These are phyloP conservation scores for Botryotinia globosa DNA, from an alignment of 2,329 filamentous ascomycete species.

Conservation along the genomic window DNA sequence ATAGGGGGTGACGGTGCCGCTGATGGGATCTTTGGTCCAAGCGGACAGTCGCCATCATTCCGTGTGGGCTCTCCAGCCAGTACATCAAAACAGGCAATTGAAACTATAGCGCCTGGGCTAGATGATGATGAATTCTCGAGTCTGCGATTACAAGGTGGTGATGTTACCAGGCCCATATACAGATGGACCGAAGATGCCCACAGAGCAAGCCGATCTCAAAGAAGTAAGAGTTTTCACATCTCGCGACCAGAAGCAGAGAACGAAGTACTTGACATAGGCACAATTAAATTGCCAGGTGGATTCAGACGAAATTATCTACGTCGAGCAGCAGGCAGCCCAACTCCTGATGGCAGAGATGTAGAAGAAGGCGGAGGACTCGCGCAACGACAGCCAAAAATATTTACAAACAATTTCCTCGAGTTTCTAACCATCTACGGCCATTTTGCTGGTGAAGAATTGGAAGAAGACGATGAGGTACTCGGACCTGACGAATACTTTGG, in stretches of 20 bases:
- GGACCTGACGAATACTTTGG: constrained; percentile 89
- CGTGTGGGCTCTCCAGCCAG: constrained; percentile 39
- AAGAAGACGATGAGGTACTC: constrained; percentile 91
- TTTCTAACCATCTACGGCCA: constrained; percentile 94
- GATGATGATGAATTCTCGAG: constrained; percentile 88
- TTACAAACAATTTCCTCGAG: constrained; percentile 92
- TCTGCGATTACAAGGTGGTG: constrained; percentile 85
- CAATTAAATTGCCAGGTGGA: constrained; percentile 89
- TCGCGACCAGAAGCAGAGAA: constrained; percentile 75
- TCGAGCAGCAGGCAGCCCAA: constrained; percentile 66
- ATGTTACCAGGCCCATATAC: constrained; percentile 93
- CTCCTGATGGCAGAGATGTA: constrained; percentile 40
- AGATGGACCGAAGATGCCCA: constrained; percentile 92
- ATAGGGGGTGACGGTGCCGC: constrained; percentile 25
- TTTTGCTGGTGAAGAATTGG: constrained; percentile 93
- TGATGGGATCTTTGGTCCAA: constrained; percentile 30
- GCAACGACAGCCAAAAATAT: constrained; percentile 55
- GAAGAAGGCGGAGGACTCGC: constrained; percentile 40
- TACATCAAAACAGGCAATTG: constrained; percentile 36
- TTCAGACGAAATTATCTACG: constrained; percentile 89
- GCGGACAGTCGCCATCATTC: constrained; percentile 40
- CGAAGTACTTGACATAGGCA: constrained; percentile 79
- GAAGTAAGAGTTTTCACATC: constrained; percentile 85
- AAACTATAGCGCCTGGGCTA: constrained; percentile 39
- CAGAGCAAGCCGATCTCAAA: constrained; percentile 56